These are phyloP conservation scores for Entophlyctis helioformis DNA, from an alignment of 192 early-diverging fungal genomes.

Conservation along the genomic window DNA sequence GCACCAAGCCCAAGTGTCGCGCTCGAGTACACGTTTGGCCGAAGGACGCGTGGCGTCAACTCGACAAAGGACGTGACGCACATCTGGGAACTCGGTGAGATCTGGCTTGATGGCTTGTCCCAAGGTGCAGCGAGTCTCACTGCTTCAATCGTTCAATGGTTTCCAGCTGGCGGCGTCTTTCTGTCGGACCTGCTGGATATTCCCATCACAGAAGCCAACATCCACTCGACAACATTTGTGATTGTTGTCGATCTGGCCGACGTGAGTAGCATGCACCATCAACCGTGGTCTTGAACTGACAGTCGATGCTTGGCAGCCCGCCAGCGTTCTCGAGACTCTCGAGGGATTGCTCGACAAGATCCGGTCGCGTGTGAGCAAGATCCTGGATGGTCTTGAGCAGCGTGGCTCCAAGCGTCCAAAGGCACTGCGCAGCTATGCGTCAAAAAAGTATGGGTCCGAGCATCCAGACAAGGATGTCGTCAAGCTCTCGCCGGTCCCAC, in stretches of 20 bases:
- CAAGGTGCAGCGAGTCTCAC: background rate
- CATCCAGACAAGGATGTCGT: constrained; percentile 30
- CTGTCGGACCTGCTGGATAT: constrained; percentile 28
- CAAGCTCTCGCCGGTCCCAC: constrained; percentile 21
- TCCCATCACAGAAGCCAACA: constrained; percentile 32
- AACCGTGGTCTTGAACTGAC: too few species aligned
- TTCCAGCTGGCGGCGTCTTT: constrained; percentile 28
- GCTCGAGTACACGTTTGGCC: constrained; percentile 36
- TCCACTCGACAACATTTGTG: constrained; percentile 29
- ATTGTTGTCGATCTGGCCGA: constrained; percentile 33
- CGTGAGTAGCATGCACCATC: too few species aligned
- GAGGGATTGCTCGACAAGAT: constrained; percentile 19
- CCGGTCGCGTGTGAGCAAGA: constrained; percentile 6
- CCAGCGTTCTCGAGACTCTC: constrained; percentile 15
- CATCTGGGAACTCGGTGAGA: constrained; percentile 37
- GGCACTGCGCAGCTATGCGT: constrained; percentile 16
- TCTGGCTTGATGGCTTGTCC: background rate
- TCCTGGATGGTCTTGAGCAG: constrained; percentile 25
- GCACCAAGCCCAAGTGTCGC: constrained; percentile 26
- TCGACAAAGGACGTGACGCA: constrained; percentile 37
- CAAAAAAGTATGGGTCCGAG: constrained; percentile 27
- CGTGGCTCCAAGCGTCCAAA: constrained; percentile 38
- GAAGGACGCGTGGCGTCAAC: constrained; percentile 28
- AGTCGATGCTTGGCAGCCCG: constrained; percentile 19
- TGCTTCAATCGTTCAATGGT: background rate